Percentiles rank a stretch among this genome's conserved stretches.
Conservation (phyloP, 2,329 filamentous ascomycete species). For the Colletotrichum shisoi region DNA sequence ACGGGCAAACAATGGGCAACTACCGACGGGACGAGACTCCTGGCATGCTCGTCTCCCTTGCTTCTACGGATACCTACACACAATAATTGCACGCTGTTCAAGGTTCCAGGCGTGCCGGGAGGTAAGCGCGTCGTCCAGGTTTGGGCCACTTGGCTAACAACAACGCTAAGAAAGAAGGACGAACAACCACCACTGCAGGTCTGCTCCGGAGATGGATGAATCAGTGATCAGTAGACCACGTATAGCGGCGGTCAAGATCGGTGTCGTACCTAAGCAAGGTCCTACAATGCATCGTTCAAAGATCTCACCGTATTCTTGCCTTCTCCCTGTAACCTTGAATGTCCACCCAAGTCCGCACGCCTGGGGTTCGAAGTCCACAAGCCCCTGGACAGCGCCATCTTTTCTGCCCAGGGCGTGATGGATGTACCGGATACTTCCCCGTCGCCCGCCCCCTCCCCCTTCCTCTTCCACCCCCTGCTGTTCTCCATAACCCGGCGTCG, state of each 20-base stretch:
- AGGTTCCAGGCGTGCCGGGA: constrained; percentile 19
- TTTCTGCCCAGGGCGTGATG: neutral
- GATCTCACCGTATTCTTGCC: constrained; percentile 1
- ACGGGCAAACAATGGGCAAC: neutral
- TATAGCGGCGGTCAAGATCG: neutral
- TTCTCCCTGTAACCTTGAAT: constrained; percentile 15
- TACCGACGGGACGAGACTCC: neutral
- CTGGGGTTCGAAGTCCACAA: constrained; percentile 20
- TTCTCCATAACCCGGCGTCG: constrained; percentile 37
- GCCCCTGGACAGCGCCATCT: constrained; percentile 28
- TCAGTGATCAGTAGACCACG: constrained; percentile 2
- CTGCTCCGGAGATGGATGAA: neutral
- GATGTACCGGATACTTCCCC: constrained; percentile 10
- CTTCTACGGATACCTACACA: constrained; percentile 17
- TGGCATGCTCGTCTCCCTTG: constrained; percentile 36
- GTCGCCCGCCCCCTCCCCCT: constrained; percentile 6
- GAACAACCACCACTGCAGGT: constrained; percentile 2
- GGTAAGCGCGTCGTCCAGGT: constrained; percentile 30
- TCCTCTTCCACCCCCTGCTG: constrained; percentile 31
- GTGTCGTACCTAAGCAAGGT: neutral
- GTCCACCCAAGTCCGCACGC: constrained; percentile 18
- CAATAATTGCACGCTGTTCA: constrained; percentile 15
- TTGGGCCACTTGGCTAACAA: constrained; percentile 17
- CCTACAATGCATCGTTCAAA: neutral
- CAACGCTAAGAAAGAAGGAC: constrained; percentile 24